phyloP scores from a whole-genome alignment of 345 rosid genomes.

The Cochlearia excelsa region DNA sequence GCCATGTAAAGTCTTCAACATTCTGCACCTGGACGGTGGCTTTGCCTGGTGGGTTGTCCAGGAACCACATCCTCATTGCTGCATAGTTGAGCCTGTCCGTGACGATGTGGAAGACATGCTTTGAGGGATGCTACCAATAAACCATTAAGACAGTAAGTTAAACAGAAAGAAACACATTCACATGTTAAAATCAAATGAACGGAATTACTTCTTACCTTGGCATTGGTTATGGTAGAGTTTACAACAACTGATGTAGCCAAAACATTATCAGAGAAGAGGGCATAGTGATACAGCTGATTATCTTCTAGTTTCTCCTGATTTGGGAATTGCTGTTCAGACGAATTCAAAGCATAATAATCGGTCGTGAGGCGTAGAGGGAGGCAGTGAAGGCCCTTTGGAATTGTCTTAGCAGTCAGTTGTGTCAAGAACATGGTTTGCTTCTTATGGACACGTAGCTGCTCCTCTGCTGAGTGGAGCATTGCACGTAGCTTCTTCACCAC shows the following conservation, averaged over 20 bases:
- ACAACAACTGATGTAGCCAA: slow-evolving; percentile 93
- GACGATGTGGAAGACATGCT: slow-evolving; percentile 91
- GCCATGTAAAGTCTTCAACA: slow-evolving; percentile 89
- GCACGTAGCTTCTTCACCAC: slow-evolving; percentile 90
- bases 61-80: slow-evolving; percentile 99
- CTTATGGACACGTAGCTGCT: slow-evolving; percentile 92
- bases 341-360: slow-evolving; percentile 63
- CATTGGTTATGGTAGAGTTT: slow-evolving; percentile 75
- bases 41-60: slow-evolving; percentile 70
- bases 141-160: slow-evolving; percentile 28
- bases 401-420: slow-evolving; percentile 90
- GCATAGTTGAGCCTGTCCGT: slow-evolving; percentile 94
- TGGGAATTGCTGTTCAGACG: slow-evolving; percentile 63
- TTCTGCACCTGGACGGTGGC: slow-evolving; percentile 90
- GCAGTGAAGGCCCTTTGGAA: slow-evolving; percentile 98
- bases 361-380: slow-evolving; percentile 90
- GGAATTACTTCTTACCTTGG: slow-evolving; percentile 56
- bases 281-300: slow-evolving; percentile 69
- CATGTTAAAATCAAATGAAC: slow-evolving; percentile 8
- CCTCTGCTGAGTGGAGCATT: slow-evolving; percentile 94
- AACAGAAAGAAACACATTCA: slow-evolving; percentile 5
- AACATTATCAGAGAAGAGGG: slow-evolving; percentile 91
- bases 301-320: slow-evolving; percentile 77
- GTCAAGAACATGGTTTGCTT: slow-evolving; percentile 92
- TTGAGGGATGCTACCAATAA: slow-evolving; percentile 70